Conservation (phyloP, 139 green algal genomes). For the Tetraselmis striata region DNA sequence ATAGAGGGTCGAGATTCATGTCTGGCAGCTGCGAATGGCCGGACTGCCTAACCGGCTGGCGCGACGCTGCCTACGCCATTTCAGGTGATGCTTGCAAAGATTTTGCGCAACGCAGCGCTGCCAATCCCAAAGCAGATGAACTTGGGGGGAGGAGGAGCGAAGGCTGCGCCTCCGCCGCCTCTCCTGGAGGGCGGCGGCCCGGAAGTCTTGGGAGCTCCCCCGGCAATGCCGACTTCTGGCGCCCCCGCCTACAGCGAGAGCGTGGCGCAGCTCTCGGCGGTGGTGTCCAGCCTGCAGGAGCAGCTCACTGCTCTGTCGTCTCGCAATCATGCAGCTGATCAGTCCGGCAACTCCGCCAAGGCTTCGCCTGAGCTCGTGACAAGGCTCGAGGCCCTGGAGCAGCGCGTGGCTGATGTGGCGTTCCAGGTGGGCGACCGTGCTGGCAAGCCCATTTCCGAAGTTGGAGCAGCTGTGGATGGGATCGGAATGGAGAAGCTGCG, state of each 20-base stretch:
- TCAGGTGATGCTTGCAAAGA: slow-evolving; percentile 3
- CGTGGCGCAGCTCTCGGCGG: not conserved
- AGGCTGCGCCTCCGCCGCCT: no score
- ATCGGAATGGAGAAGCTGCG: not conserved
- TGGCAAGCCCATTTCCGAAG: not conserved
- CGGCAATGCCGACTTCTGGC: no score
- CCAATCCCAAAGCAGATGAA: not conserved
- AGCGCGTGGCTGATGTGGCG: not conserved
- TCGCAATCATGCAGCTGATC: not conserved
- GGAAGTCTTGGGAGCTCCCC: no score
- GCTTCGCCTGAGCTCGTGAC: not conserved
- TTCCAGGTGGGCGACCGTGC: no score
- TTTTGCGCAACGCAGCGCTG: not conserved
- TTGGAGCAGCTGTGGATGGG: no score
- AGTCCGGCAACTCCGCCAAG: not conserved
- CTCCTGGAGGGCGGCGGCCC: no score
- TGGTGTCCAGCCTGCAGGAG: not conserved
- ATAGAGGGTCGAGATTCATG: no score
- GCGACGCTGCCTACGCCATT: no score
- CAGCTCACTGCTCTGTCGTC: not conserved
- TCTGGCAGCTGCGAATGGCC: no score
- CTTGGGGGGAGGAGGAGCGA: not conserved
- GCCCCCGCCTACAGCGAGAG: not conserved
- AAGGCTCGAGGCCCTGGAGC: not conserved
- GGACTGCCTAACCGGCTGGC: no score